Base-by-base conservation (phyloP, 164 flowering plant genomes). In the Houttuynia cordata region DNA sequence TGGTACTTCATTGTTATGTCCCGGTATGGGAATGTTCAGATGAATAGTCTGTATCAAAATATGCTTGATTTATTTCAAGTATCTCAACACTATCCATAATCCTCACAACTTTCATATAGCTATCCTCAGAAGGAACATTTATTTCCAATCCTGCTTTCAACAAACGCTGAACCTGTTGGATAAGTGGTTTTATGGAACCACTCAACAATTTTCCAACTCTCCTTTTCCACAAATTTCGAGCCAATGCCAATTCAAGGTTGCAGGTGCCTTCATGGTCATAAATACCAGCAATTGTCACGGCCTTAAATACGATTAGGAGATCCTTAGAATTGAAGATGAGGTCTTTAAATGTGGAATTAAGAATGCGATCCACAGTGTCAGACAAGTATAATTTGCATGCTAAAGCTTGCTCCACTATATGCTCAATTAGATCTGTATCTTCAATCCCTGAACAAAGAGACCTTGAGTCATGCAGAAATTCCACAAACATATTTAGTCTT, bases 141-240 rank as follows among this genome's bases (percentile, higher is more conserved):
- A 87, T 61, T 23, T 70, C 71, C 50, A 64, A 63, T 23, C 98
- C 98, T 92, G 77, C 95, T 72, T 83, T 80, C 66, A 87, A 54
- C 60, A 72, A 71, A 41, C 68, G 75, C 59, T 82, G 92, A 70
- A 92, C 75, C 67, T 81, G 85, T 63, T 80, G 85, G 66, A 88
- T 70, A 14, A 72, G 54, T 37, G 95, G 95, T 75, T 84, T 92
- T 51, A 62, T 70, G 49, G 75, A 55, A 64, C 79, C 74, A 69
- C 72, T 76, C 9, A 81, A 59, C 37, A 84, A 60, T 54, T 72
- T 76, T 45, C 62, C 63, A 17, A 75, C 86, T 78, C 76, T 76
- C 39, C 83, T 59, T 78, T 79, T 87, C 98, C 98, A 92, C 5
- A 81, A 82, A 67, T 84, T 69, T 67, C 77, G 78, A 25, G 76